phyloP scores from a whole-genome alignment of 805 yeast species.

The Kregervanrija fluxuum region DNA sequence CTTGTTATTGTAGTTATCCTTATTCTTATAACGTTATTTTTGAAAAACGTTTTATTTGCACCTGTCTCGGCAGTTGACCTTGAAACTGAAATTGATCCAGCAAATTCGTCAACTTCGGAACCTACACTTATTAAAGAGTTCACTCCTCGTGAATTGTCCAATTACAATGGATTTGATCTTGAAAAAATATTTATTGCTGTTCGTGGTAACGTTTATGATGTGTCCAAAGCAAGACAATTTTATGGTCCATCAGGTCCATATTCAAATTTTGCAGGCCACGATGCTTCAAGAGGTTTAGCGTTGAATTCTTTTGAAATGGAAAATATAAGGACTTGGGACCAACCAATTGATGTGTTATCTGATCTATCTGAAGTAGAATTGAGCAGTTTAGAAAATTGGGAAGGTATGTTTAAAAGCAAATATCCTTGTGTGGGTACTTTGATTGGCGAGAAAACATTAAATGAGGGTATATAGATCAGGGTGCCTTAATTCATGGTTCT shows the following conservation, averaged over 20 bases:
- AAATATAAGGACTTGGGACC: constrained; percentile 57
- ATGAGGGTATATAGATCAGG: too few species aligned
- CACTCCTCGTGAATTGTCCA: constrained; percentile 67
- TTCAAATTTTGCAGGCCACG: constrained; percentile 90
- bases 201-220: constrained; percentile 82
- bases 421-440: constrained; percentile 76
- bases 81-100: constrained; percentile 21
- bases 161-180: constrained; percentile 75
- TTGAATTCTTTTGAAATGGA: constrained; percentile 72
- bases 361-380: constrained; percentile 56
- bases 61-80: constrained; percentile 15
- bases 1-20: constrained; percentile 19
- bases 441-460: constrained; percentile 30
- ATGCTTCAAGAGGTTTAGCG: constrained; percentile 90
- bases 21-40: constrained; percentile 14
- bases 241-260: constrained; percentile 97
- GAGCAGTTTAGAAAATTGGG: constrained; percentile 79
- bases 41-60: constrained; percentile 19
- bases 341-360: constrained; percentile 67
- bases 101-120: constrained; percentile 10
- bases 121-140: constrained; percentile 36
- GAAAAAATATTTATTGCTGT: constrained; percentile 79
- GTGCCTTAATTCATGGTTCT: too few species aligned
- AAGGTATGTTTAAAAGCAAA: constrained; percentile 69
- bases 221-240: constrained; percentile 68